Percentiles rank a stretch among this genome's conserved stretches.
phyloP scores from a whole-genome alignment of 352 stramenopile species.

The Elongisporangium undulatum region DNA sequence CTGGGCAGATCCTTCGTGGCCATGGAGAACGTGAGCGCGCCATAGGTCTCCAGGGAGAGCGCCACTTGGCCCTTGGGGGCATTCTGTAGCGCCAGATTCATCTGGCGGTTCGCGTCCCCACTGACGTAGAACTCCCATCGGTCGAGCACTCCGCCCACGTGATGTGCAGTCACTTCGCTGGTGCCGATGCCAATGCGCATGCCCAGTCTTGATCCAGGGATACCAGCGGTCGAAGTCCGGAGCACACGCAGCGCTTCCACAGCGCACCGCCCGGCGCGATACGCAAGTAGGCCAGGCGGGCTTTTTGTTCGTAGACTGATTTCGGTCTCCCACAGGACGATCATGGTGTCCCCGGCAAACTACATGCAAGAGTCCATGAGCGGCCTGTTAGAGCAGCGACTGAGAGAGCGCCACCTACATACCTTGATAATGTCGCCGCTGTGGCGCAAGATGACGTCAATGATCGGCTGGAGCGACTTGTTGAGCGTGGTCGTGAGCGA shows the following conservation, averaged over 20 bases:
- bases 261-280: conserved; percentile 53
- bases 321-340: conserved; percentile 77
- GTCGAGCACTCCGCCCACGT: conserved; percentile 77
- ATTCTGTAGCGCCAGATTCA: conserved; percentile 65
- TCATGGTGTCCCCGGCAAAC: conserved; percentile 75
- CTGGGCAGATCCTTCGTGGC: not conserved
- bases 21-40: conserved; percentile 13
- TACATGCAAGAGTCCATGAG: not conserved
- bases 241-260: conserved; percentile 25
- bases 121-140: conserved; percentile 87
- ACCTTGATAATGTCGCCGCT: conserved; percentile 76
- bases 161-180: conserved; percentile 67
- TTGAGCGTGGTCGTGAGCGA: conserved; percentile 74
- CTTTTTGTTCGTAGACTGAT: conserved; percentile 29
- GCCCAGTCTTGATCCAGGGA: conserved; percentile 25
- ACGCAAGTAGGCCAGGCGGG: conserved; percentile 38
- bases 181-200: conserved; percentile 85
- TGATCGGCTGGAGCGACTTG: conserved; percentile 72
- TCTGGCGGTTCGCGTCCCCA: conserved; percentile 73
- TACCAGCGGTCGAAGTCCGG: not conserved
- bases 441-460: conserved; percentile 69
- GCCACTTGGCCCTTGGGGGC: conserved; percentile 69
- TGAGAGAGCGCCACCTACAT: no score
- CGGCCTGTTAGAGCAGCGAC: no score
- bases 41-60: conserved; percentile 53